These are phyloP conservation scores for Capsicum baccatum DNA, from an alignment of 257 asterid species.

Conservation along the genomic window DNA sequence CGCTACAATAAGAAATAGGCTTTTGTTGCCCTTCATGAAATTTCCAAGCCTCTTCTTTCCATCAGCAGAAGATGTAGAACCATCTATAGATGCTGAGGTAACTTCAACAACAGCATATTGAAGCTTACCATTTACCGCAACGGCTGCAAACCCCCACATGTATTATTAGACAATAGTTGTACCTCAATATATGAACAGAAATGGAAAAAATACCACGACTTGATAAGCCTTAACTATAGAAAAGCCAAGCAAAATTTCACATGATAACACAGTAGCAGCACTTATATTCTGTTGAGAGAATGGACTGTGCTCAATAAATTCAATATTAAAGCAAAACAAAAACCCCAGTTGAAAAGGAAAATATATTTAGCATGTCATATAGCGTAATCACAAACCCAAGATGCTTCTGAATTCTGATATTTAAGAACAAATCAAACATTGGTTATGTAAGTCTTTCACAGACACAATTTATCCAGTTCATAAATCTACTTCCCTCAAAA, in stretches of 20 bases:
- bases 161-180: constrained; percentile 18
- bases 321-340: neutral
- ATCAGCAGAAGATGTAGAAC: constrained; percentile 48
- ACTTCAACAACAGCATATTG: constrained; percentile 92
- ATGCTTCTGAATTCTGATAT: neutral
- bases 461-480: neutral
- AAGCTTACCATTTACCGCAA: constrained; percentile 90
- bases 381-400: neutral
- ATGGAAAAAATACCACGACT: neutral
- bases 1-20: constrained; percentile 70
- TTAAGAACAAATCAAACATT: constrained; percentile 6
- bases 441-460: neutral
- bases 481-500: constrained; percentile 11
- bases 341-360: constrained; percentile 20
- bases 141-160: constrained; percentile 57
- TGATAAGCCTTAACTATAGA: constrained; percentile 11
- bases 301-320: neutral
- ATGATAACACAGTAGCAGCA: constrained; percentile 26
- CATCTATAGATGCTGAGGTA: constrained; percentile 48
- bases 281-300: neutral
- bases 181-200: neutral
- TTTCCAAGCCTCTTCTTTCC: constrained; percentile 74
- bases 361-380: neutral
- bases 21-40: constrained; percentile 58
- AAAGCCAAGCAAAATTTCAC: constrained; percentile 5